phyloP scores from a whole-genome alignment of 768 basidiomycete species.

The Boletus huronensis region DNA sequence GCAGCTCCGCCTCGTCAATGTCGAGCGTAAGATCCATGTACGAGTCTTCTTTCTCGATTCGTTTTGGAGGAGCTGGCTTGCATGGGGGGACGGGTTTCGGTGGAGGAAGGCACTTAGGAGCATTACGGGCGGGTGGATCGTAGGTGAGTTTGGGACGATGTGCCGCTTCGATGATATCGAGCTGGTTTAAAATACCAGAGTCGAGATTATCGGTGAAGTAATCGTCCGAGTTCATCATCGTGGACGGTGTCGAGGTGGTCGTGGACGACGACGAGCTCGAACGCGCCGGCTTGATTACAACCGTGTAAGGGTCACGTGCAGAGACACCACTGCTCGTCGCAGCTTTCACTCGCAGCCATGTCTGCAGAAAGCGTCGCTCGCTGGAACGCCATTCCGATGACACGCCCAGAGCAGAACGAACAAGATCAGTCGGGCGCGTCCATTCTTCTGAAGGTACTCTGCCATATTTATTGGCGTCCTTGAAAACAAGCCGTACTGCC shows the following conservation, averaged over 20 bases:
- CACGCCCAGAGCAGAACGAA: constrained; percentile 30
- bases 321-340: too few relatives aligned
- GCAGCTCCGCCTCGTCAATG: constrained; percentile 52
- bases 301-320: constrained; percentile 16
- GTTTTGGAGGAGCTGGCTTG: constrained; percentile 14
- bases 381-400: constrained; percentile 69
- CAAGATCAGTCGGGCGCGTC: constrained; percentile 22
- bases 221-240: constrained; percentile 70
- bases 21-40: constrained; percentile 56
- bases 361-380: constrained; percentile 61
- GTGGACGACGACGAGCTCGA: neutral
- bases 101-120: constrained; percentile 12
- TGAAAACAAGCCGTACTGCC: constrained; percentile 52
- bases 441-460: constrained; percentile 66
- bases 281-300: neutral
- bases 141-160: constrained; percentile 29
- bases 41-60: constrained; percentile 38
- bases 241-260: constrained; percentile 3
- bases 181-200: constrained; percentile 52
- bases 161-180: constrained; percentile 71
- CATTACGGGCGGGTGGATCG: neutral
- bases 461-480: constrained; percentile 42
- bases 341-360: constrained; percentile 37
- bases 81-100: constrained; percentile 10
- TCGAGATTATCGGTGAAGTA: constrained; percentile 71